A percentile compares a stretch with the other conserved stretches of the same genome.
phyloP scores from a whole-genome alignment of 2,329 filamentous ascomycete genomes.

The Aureobasidium sp. region DNA sequence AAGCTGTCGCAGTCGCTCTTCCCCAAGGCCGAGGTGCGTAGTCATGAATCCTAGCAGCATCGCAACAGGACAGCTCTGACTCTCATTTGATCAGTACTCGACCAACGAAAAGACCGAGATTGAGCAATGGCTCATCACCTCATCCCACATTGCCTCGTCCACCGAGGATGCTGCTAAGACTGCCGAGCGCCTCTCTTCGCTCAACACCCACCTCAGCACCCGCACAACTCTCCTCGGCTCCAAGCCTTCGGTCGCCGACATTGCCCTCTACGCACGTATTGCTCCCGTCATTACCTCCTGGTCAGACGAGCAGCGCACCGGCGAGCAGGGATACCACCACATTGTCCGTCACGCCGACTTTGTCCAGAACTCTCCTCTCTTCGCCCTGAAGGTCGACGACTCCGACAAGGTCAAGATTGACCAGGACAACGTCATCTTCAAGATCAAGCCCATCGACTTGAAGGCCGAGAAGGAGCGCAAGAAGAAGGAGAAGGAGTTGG shows the following conservation, averaged over 20 bases:
- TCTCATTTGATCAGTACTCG: constrained; percentile 51
- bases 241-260: constrained; percentile 83
- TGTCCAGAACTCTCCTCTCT: constrained; percentile 74
- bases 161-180: constrained; percentile 52
- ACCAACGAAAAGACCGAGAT: constrained; percentile 78
- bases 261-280: constrained; percentile 73
- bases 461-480: constrained; percentile 94
- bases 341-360: constrained; percentile 90
- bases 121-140: constrained; percentile 78
- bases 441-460: constrained; percentile 80
- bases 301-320: constrained; percentile 80
- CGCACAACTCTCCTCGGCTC: constrained; percentile 82
- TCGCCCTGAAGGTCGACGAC: constrained; percentile 63
- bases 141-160: constrained; percentile 59
- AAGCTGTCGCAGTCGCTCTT: constrained; percentile 31
- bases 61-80: constrained; percentile 27
- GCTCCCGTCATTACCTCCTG: constrained; percentile 71
- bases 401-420: constrained; percentile 74
- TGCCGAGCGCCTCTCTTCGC: constrained; percentile 62
- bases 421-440: constrained; percentile 71
- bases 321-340: constrained; percentile 81
- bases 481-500: constrained; percentile 85
- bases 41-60: not conserved
- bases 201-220: constrained; percentile 82
- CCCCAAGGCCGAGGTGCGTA: constrained; percentile 25